A percentile compares a stretch with the other conserved stretches of the same genome.
Evolutionary conservation across 805 yeast genomes (phyloP).

Genomic region (Starmerella stigmatis): DNA sequence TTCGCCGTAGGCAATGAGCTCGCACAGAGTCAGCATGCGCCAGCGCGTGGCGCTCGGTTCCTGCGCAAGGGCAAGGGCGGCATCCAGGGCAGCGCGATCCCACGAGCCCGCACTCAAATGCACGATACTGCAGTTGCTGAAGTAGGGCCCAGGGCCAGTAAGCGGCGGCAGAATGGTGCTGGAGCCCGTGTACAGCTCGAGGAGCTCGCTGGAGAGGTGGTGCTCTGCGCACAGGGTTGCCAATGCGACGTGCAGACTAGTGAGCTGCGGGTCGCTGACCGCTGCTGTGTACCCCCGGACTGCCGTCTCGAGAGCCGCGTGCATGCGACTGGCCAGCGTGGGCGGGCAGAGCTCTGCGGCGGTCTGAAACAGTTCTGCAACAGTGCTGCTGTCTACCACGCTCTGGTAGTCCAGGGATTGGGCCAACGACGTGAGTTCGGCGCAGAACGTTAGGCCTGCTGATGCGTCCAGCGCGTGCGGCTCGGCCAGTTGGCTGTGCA

Average conservation of each 20-base stretch:
- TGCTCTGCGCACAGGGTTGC: slow-evolving; percentile 2
- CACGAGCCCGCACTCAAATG: neutral
- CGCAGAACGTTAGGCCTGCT: neutral
- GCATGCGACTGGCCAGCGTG: neutral
- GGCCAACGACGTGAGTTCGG: neutral
- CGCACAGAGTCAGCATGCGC: slow-evolving; percentile 6
- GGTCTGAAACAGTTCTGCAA: neutral
- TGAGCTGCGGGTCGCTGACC: neutral
- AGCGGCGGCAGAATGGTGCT: neutral
- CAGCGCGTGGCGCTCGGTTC: neutral
- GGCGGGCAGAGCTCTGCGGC: slow-evolving; percentile 2
- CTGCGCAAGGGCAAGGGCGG: slow-evolving; percentile 12
- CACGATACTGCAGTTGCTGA: slow-evolving; percentile 2
- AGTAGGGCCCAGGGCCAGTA: slow-evolving; percentile 2
- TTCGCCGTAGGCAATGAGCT: slow-evolving; percentile 12
- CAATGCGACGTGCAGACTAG: slow-evolving; percentile 5
- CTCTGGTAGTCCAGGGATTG: neutral
- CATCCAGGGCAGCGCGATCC: slow-evolving; percentile 12
- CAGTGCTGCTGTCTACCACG: neutral
- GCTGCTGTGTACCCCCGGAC: neutral
- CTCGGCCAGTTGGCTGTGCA: neutral
- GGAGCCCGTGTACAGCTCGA: neutral
- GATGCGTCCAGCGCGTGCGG: neutral
- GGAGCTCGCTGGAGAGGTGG: neutral
- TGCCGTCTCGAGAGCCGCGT: neutral